Conservation (phyloP, 2,329 filamentous ascomycete species). For the Neopestalotiopsis clavispora region DNA sequence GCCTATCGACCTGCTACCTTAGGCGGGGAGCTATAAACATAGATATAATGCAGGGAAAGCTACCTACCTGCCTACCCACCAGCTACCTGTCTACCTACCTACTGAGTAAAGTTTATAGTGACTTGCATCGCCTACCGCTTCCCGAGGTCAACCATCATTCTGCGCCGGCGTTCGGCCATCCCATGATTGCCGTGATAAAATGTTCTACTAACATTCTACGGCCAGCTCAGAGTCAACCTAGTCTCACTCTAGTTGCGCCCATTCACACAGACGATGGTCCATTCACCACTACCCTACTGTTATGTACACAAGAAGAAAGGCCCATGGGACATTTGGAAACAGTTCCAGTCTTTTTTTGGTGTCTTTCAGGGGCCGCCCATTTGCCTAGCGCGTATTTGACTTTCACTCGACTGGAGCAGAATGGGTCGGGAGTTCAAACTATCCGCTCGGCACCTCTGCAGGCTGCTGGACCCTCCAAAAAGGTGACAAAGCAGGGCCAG, state of each 20-base stretch:
- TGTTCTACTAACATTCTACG: background rate
- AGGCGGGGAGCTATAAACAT: background rate
- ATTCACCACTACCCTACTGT: background rate
- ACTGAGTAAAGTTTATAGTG: background rate
- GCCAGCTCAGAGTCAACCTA: background rate
- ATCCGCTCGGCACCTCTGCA: slow-evolving; percentile 13
- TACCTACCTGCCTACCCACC: background rate
- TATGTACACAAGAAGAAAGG: background rate
- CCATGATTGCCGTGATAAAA: background rate
- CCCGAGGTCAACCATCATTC: background rate
- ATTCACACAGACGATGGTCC: background rate
- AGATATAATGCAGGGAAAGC: background rate
- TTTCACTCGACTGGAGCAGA: background rate
- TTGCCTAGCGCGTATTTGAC: slow-evolving; percentile 8
- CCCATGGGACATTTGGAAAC: background rate
- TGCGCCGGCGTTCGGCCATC: background rate
- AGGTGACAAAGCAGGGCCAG: background rate
- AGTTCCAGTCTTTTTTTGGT: slow-evolving; percentile 14
- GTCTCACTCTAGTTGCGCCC: background rate
- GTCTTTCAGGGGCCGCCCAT: slow-evolving; percentile 8
- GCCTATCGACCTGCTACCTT: no score
- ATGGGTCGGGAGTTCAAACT: slow-evolving; percentile 15
- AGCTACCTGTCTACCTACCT: no score
- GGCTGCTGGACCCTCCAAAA: background rate
- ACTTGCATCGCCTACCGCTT: background rate